Base-by-base conservation (phyloP, 75 land plant species). In the Pseudotsuga menziesii region DNA sequence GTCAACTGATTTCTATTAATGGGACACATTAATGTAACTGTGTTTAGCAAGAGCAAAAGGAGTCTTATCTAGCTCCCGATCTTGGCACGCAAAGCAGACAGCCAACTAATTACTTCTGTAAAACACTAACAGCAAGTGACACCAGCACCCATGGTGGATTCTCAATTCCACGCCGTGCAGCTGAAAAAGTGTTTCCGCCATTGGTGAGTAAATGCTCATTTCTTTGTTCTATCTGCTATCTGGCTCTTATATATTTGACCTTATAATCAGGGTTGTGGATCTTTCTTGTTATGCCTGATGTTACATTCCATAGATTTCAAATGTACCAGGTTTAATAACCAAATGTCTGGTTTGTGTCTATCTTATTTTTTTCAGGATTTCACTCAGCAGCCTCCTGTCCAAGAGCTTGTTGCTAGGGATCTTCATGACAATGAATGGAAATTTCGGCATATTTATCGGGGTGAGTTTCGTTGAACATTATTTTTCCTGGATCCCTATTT, bases 401-500 rank as follows among this genome's bases (percentile, higher is more conserved):
- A 93, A 79, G 98, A 95, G 80, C 81, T 95, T 63, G 80, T 87
- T 56, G 98, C 98, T 1, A 91, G 84, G 76, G 98, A 93, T 75
- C 76, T 95, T 76, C 98, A 95, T 86, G 93, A 91, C 17, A 85
- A 77, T 67, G 75, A 78, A 35, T 95, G 98, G 98, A 89, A 91
- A 36, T 95, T 95, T 59, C 93, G 98, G 57, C 98, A 95, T 78
- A 93, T 95, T 55, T 95, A 89, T 77, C 82, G 96, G 56, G 98
- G 98, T 91, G 82, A 63, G 76, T 77, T 74, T 44, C 25, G 54
- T 60, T 60, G 61, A 60, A 60, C 23, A 22, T 60, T 60, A 1
- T 20, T 60, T 60, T 48, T 48, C 2, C 12, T 8, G 54, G 54
- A 27, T 0, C 12, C 54, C 54, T 48, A 48, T n/a, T n/a, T n/a